Base-by-base conservation (phyloP, 495 filamentous ascomycete genomes). In the Xeromyces bisporus region DNA sequence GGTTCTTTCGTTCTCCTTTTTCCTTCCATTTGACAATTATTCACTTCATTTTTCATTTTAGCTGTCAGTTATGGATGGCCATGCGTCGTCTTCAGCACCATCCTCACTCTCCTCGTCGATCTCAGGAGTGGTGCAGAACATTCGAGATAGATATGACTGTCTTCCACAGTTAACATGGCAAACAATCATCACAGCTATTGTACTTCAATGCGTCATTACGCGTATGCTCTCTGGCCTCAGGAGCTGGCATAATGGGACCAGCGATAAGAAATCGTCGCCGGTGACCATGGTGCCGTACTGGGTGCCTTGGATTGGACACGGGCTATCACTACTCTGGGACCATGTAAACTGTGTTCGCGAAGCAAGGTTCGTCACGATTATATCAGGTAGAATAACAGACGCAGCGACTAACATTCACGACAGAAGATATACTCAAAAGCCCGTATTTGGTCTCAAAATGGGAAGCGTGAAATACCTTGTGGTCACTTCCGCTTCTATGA, bases 251-350 rank as follows among this genome's bases (percentile, higher is more conserved):
- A 34, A 33, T 15, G 35, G 30, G n/a, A 25, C 23, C 17, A 31
- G 41, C 23, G 26, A 36, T 10, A 32, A 39, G 18, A 38, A 50
- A 18, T 29, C 45, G 18, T 49, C 42, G 36, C 44, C 33, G 29
- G 55, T 67, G 25, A 55, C 52, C 37, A 39, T 50, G 20, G 32
- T 60, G 7, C 69, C 72, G 8, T 77, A 75, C 49, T 77, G 68
- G 67, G 32, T 75, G 6, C 71, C 71, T 8, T 53, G 60, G 36
- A 21, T 75, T 1, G 67, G 71, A 23, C 71, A 77, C 53, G 48
- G 60, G 8, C 33, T 60, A 15, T 48, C 56, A 12, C 55, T 71
- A 42, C 36, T 60, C 10, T 56, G 60, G 43, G 42, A 62, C 31
- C 51, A 58, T 43, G 49, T 60, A 11, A 36, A 40, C 6, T 62